phyloP scores from a whole-genome alignment of 169 alveolate genomes.

The Perkinsus olseni region DNA sequence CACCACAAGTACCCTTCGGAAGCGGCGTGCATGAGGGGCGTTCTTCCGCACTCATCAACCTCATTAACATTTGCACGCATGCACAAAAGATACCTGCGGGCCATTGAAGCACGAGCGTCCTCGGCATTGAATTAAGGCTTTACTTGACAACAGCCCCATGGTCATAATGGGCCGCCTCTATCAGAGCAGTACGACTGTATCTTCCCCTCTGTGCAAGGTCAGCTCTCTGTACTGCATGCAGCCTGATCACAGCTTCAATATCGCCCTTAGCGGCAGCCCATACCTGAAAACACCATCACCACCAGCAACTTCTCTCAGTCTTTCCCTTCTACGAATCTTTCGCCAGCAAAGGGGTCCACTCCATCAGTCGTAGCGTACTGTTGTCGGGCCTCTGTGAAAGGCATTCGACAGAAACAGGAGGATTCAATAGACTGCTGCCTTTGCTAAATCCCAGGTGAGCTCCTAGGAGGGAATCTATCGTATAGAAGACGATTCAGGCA shows the following conservation, averaged over 20 bases:
- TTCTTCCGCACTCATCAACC: neutral
- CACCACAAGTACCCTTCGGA: neutral
- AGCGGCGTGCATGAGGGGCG: neutral
- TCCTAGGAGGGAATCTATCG: too few species aligned
- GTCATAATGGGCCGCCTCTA: neutral
- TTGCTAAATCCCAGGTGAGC: too few species aligned
- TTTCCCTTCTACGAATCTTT: neutral
- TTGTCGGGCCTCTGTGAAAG: too few species aligned
- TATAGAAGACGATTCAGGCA: too few species aligned
- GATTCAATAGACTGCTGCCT: too few species aligned
- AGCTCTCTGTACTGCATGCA: neutral
- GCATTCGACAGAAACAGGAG: too few species aligned
- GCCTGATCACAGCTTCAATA: neutral
- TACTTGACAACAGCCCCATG: neutral
- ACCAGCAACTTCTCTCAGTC: neutral
- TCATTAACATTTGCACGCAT: neutral
- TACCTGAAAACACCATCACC: neutral
- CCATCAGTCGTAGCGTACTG: neutral
- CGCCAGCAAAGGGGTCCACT: neutral
- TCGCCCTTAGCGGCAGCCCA: neutral
- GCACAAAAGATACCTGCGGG: neutral
- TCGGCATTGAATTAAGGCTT: neutral
- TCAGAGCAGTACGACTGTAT: neutral
- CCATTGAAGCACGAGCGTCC: neutral
- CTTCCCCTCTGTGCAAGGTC: too few species aligned